These are phyloP conservation scores for Yamadazyma friedrichii DNA, from an alignment of 1,139 yeast genomes.

Conservation along the genomic window DNA sequence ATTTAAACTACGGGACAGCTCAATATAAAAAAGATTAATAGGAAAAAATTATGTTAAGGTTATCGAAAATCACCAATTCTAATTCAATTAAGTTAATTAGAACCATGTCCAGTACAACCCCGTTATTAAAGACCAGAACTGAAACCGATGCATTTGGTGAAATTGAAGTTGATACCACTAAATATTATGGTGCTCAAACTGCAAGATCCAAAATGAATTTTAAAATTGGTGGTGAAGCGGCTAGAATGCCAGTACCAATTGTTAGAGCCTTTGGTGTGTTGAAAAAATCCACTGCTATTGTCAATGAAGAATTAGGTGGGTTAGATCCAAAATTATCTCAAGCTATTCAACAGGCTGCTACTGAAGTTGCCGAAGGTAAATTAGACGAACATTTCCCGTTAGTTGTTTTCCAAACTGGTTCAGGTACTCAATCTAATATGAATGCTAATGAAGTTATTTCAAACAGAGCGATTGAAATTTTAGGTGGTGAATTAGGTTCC, in stretches of 20 bases:
- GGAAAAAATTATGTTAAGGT: constrained; percentile 29
- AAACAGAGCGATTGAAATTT: constrained; percentile 92
- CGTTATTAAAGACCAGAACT: constrained; percentile 48
- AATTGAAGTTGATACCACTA: constrained; percentile 79
- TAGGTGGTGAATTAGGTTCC: constrained; percentile 90
- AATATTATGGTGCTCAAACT: constrained; percentile 98
- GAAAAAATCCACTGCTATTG: constrained; percentile 93
- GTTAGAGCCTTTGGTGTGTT: constrained; percentile 89
- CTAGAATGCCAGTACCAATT: constrained; percentile 87
- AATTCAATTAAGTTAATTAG: constrained; percentile 5
- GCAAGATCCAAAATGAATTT: constrained; percentile 91
- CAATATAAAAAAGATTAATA: background rate
- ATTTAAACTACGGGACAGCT: background rate
- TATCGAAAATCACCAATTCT: constrained; percentile 17
- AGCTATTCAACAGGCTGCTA: constrained; percentile 92
- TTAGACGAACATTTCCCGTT: constrained; percentile 93
- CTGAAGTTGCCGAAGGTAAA: constrained; percentile 91
- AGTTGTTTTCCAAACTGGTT: constrained; percentile 98
- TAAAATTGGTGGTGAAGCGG: constrained; percentile 91
- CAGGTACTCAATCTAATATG: constrained; percentile 99
- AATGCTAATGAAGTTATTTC: constrained; percentile 98
- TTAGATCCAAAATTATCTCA: constrained; percentile 79
- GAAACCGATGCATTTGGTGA: constrained; percentile 98
- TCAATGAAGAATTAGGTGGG: constrained; percentile 75
- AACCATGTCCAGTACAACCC: constrained; percentile 17